phyloP scores from a whole-genome alignment of 1,139 yeast genomes.

The Kodamaea ohmeri region DNA sequence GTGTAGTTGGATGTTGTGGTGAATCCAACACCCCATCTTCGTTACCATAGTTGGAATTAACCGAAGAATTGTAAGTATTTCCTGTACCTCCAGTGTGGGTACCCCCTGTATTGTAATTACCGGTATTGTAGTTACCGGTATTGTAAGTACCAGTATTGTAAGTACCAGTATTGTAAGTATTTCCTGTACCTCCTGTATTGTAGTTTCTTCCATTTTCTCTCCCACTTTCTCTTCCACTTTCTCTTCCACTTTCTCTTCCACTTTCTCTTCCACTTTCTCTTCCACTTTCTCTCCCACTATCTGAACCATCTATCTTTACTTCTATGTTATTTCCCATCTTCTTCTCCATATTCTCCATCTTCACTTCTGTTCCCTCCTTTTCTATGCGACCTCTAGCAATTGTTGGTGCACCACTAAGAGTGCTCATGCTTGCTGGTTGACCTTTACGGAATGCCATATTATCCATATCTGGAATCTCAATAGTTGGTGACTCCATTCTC shows the following conservation, averaged over 20 bases:
- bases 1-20: too few relatives aligned
- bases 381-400: too few relatives aligned
- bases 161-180: not conserved
- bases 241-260: not conserved
- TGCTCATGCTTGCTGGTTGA: too few relatives aligned
- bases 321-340: too few relatives aligned
- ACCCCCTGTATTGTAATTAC: not conserved
- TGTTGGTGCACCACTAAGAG: too few relatives aligned
- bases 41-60: not conserved
- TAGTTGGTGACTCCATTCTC: conserved; percentile 44
- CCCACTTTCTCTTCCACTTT: not conserved
- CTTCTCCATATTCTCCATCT: too few relatives aligned
- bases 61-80: not conserved
- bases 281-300: too few relatives aligned
- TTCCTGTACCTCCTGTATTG: too few relatives aligned
- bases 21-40: not conserved
- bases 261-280: too few relatives aligned
- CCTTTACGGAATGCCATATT: conserved; percentile 30
- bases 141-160: not conserved
- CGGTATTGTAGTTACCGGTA: not conserved
- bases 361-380: too few relatives aligned
- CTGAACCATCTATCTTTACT: too few relatives aligned
- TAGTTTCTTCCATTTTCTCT: too few relatives aligned
- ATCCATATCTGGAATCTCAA: conserved; percentile 48
- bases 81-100: not conserved